Base-by-base conservation (phyloP, 495 filamentous ascomycete genomes). In the Chlorociboria aeruginascens region DNA sequence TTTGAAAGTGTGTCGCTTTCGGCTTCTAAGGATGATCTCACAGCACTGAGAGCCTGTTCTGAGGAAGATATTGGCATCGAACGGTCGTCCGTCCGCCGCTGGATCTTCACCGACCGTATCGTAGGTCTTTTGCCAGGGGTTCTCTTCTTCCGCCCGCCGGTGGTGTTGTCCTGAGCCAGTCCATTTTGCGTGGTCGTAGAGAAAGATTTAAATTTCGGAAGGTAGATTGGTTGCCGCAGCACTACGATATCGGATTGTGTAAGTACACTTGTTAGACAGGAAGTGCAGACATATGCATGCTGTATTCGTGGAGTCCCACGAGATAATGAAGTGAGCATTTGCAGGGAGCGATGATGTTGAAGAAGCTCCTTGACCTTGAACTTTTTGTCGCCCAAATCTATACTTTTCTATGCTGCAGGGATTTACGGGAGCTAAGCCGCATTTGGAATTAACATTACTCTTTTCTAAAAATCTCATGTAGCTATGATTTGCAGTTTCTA, bases 311-410 rank as follows among this genome's bases (percentile, higher is more conserved):
- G 17, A 14, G 45, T 43, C 11, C 55, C 25, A 32, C 50, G 48
- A 25, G 55, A 49, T n/a, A 54, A 20, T 51, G 48, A 38, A 3
- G 48, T 17, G 20, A 54, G 49, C 55, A 58, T 58, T 25, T 25
- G 13, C 28, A 46, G 34, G 17, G 38, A 3, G 4, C 12, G 14
- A 14, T n/a, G 6, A 8, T 31, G 32, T 28, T n/a, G 6, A 31
- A 11, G 14, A 30, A 47, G 45, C 34, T 39, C 16, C 33, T 36
- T 0, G n/a, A 47, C 20, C 30, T 47, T 36, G 6, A 29, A 47
- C 20, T 39, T 47, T 47, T 46, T 39, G 29, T 46, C 34, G 30
- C n/a, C 28, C 25, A n/a, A 12, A 16, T 28, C 2, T 20, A 12
- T 20, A 6, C 2, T 28, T n/a, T n/a, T n/a, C n/a, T 32, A 7